A percentile compares a stretch with the other conserved stretches of the same genome.
phyloP scores from a whole-genome alignment of 345 rosid species.

The Sonneratia alba region DNA sequence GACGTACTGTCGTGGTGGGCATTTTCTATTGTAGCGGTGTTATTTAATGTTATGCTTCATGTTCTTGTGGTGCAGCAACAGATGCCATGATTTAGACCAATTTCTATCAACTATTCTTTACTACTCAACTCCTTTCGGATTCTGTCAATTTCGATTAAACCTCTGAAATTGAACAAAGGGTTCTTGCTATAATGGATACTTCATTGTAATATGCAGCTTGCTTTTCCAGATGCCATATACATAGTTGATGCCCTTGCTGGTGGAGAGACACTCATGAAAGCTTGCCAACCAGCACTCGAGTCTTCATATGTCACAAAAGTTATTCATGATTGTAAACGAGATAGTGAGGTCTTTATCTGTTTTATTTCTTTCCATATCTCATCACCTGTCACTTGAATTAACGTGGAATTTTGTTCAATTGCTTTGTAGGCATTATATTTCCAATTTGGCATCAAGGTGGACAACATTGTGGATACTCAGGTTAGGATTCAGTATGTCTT shows the following conservation, averaged over 20 bases:
- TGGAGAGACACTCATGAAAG: constrained; percentile 58
- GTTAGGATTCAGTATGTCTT: constrained; percentile 19
- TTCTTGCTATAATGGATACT: constrained; percentile 5
- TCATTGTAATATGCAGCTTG: constrained; percentile 53
- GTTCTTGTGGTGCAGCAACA: not conserved
- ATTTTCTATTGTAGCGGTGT: not conserved
- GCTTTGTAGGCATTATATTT: constrained; percentile 69
- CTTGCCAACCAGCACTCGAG: constrained; percentile 97
- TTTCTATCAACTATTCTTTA: not conserved
- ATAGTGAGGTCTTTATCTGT: constrained; percentile 77
- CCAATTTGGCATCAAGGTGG: constrained; percentile 81
- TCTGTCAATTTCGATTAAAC: not conserved
- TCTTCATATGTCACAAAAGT: constrained; percentile 79
- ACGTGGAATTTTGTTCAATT: not conserved
- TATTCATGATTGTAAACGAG: constrained; percentile 97
- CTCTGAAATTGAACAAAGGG: not conserved
- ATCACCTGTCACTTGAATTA: constrained; percentile 10
- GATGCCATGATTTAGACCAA: not conserved
- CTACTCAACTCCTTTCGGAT: not conserved
- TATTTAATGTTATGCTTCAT: not conserved
- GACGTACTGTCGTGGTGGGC: not conserved
- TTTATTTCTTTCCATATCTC: constrained; percentile 15
- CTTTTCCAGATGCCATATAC: constrained; percentile 81
- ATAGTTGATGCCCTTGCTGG: constrained; percentile 79
- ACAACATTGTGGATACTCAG: constrained; percentile 88